Conservation (phyloP, 163 green algal genomes). For the Trebouxia gelatinosa region DNA sequence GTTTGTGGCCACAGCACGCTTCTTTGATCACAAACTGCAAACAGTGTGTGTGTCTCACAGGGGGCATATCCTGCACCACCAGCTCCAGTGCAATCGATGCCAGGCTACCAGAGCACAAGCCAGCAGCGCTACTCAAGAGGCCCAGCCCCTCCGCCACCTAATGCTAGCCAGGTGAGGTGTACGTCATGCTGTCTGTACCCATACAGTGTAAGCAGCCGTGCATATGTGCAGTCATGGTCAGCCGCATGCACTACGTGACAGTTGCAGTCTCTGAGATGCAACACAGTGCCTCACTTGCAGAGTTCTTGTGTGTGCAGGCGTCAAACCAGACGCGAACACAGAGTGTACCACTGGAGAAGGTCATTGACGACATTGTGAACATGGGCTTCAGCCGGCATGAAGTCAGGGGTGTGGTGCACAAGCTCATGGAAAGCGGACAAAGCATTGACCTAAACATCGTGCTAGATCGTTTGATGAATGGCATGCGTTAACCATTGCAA, state of each 20-base stretch:
- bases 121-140: neutral
- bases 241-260: neutral
- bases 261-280: too few relatives aligned
- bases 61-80: too few relatives aligned
- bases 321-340: neutral
- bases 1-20: too few relatives aligned
- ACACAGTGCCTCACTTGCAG: too few relatives aligned
- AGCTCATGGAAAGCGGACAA: conserved; percentile 46
- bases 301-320: neutral
- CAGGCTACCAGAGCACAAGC: neutral
- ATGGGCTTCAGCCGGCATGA: conserved; percentile 52
- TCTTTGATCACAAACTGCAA: too few relatives aligned
- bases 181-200: neutral
- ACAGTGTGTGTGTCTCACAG: too few relatives aligned
- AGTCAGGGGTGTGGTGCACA: conserved; percentile 37
- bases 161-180: neutral
- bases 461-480: conserved; percentile 46
- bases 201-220: neutral
- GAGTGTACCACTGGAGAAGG: conserved; percentile 27
- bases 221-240: neutral
- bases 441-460: conserved; percentile 49
- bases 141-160: neutral
- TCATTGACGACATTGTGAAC: conserved; percentile 47
- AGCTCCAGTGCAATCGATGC: too few relatives aligned
- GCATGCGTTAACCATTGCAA: conserved; percentile 29